These are phyloP conservation scores for Calcarisporium arbuscula DNA, from an alignment of 2,329 filamentous ascomycete species.

Conservation along the genomic window DNA sequence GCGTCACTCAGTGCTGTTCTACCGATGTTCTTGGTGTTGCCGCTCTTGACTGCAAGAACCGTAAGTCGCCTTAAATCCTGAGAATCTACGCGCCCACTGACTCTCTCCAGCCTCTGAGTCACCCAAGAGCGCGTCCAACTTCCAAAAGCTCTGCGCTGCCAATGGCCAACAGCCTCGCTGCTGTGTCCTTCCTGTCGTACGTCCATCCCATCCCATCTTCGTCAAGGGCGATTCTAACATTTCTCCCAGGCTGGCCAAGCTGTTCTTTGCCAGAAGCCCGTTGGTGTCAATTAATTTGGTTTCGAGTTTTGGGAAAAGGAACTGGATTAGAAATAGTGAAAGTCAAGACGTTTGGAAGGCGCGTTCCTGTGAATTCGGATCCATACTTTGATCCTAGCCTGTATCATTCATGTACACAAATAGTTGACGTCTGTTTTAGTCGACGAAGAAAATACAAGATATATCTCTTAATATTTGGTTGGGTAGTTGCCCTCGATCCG, in stretches of 20 bases:
- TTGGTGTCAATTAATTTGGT: background rate
- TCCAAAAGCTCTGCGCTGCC: background rate
- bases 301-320: no score
- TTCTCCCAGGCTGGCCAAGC: slow-evolving; percentile 1
- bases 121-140: background rate
- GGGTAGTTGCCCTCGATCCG: no score
- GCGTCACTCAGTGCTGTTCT: slow-evolving; percentile 11
- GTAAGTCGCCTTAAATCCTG: slow-evolving; percentile 5
- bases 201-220: slow-evolving; percentile 1
- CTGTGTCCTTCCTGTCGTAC: slow-evolving; percentile 10
- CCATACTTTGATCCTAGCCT: no score
- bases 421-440: no score
- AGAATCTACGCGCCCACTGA: background rate
- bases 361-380: no score
- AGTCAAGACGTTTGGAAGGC: no score
- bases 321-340: no score
- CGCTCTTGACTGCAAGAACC: slow-evolving; percentile 7
- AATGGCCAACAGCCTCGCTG: slow-evolving; percentile 4
- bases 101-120: background rate
- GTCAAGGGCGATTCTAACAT: background rate
- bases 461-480: no score
- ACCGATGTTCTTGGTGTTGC: slow-evolving; percentile 5
- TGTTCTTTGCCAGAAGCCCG: slow-evolving; percentile 2
- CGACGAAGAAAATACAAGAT: no score
- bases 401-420: no score